Base-by-base conservation (phyloP, 345 rosid species). In the Syzygium grande region DNA sequence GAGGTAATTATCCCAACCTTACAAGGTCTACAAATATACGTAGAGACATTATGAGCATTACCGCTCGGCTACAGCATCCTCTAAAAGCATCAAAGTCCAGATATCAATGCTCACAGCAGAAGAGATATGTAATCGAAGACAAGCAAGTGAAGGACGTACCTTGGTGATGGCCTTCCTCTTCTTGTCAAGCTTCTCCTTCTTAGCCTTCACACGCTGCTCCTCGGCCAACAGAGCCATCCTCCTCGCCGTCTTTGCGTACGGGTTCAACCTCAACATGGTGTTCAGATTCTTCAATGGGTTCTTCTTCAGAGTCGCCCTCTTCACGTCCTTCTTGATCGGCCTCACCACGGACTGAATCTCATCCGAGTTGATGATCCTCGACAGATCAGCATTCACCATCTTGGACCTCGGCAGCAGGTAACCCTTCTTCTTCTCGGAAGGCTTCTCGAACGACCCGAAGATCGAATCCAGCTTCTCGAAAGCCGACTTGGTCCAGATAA, bases 171-270 rank as follows among this genome's bases (percentile, higher is more conserved):
- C 88, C 86, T 91, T 95, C 90, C 99, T 95, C 93, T 96, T 97
- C 93, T 92, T 94, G 78, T 97, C 97, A 30, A 98, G 95, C 93
- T 98, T 98, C 96, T 98, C 99, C 95, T 97, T 95, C 98, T 98
- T 98, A 22, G 98, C 84, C 93, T 97, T 96, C 27, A 98, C 96
- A 9, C 99, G 95, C 91, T 97, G 94, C 10, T 93, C 97, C 93
- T 98, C 99, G 5, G 99, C 99, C 91, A 98, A 90, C 30, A 98
- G 92, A 4, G 99, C 87, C 99, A 96, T 98, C 91, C 99, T 94
- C 95, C 91, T 93, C 0, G 99, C 99, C 17, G 99, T 96, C 94
- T 96, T 98, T 2, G 99, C 99, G 89, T 96, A 98, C 0, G 99
- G 99, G 85, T 98, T 98, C 80, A 98, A 89, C 93, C 92, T 97